phyloP scores from a whole-genome alignment of 2,329 filamentous ascomycete species.

The Chalara sp. region DNA sequence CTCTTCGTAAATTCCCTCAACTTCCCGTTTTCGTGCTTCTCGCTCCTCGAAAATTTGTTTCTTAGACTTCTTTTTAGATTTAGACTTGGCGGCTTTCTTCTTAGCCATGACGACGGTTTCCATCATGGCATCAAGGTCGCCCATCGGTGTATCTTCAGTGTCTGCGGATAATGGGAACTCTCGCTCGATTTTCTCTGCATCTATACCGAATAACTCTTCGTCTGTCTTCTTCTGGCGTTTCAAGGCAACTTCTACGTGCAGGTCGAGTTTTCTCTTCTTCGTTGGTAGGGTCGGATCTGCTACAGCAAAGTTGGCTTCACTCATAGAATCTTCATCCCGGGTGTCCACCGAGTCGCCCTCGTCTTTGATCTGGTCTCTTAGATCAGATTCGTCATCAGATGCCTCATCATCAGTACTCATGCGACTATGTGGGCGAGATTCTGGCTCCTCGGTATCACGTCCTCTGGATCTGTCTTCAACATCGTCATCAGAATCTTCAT shows the following conservation, averaged over 20 bases:
- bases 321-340: constrained; percentile 59
- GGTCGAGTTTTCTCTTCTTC: constrained; percentile 70
- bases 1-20: constrained; percentile 38
- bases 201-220: constrained; percentile 68
- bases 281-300: constrained; percentile 44
- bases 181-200: constrained; percentile 45
- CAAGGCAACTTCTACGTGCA: constrained; percentile 60
- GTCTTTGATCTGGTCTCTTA: constrained; percentile 9
- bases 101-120: constrained; percentile 46
- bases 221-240: constrained; percentile 78
- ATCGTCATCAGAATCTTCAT: constrained; percentile 84
- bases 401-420: constrained; percentile 54
- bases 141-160: constrained; percentile 40
- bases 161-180: constrained; percentile 35
- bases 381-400: constrained; percentile 25
- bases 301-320: constrained; percentile 64
- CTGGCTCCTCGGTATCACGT: constrained; percentile 77
- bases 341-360: constrained; percentile 33
- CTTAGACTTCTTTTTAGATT: constrained; percentile 66
- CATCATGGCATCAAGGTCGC: constrained; percentile 42
- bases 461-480: constrained; percentile 54
- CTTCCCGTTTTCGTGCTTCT: constrained; percentile 51
- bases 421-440: constrained; percentile 74
- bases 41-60: constrained; percentile 68
- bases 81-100: constrained; percentile 51